A percentile compares a stretch with the other conserved stretches of the same genome.
Conservation (phyloP, 345 rosid species). For the Citrus glauca region DNA sequence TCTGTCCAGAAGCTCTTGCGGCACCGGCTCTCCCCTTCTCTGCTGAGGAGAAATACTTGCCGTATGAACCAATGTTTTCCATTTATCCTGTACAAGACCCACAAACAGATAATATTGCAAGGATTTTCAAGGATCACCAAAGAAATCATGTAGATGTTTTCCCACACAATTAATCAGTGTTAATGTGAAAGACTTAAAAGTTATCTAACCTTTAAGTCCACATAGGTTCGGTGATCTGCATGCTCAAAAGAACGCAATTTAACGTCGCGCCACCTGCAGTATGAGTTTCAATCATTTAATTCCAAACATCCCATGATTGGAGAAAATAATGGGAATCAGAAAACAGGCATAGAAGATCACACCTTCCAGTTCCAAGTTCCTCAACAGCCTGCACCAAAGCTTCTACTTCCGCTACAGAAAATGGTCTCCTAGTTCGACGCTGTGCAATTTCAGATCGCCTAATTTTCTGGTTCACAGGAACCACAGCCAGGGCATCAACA, state of each 20-base stretch:
- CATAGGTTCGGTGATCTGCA: constrained; percentile 75
- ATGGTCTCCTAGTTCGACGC: constrained; percentile 96
- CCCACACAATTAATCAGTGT: neutral
- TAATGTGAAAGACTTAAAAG: neutral
- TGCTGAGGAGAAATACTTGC: constrained; percentile 88
- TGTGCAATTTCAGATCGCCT: constrained; percentile 73
- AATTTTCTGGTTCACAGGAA: constrained; percentile 62
- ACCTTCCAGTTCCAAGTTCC: constrained; percentile 96
- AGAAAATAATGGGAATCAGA: neutral
- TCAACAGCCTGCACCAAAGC: constrained; percentile 90
- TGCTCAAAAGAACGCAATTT: constrained; percentile 67
- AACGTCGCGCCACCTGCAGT: constrained; percentile 84
- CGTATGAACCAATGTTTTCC: constrained; percentile 98
- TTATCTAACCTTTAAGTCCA: constrained; percentile 69
- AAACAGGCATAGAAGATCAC: constrained; percentile 4
- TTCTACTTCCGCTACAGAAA: constrained; percentile 94
- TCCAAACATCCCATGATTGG: neutral
- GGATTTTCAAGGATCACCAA: neutral
- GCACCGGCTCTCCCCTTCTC: constrained; percentile 95
- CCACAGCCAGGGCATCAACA: constrained; percentile 55
- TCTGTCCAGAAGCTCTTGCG: constrained; percentile 83
- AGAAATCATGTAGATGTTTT: neutral
- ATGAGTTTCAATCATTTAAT: constrained; percentile 3
- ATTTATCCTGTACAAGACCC: constrained; percentile 67
- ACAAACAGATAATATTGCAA: neutral